Evolutionary conservation across 495 filamentous ascomycete species (phyloP), one percentile per base, ranked within the genome.

Genomic region (Hypoxylon subgilvum): DNA sequence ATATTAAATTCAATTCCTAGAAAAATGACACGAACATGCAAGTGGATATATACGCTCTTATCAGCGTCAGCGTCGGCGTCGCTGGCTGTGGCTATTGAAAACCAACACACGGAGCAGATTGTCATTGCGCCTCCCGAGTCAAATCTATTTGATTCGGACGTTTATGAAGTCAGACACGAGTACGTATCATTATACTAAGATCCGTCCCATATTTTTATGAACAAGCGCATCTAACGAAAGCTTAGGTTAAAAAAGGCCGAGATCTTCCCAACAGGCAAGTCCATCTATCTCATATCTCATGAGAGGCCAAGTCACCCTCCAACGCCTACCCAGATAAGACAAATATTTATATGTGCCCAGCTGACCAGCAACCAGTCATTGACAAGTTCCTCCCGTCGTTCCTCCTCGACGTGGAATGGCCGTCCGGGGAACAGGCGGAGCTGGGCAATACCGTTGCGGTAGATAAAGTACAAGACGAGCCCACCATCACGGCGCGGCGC

Each of bases 391-490:
- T 69, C 10, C 85, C 86, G 22, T 72, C 72, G 4, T 72, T 85
- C 50, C 68, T 74, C 54, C 62, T 89, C 22, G 61, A 74, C 12
- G 75, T 79, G 13, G 68, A 69, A 30, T 89, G 84, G 74, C 67
- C 79, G 0, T 67, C 72, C 0, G 66, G 74, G 27, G 61, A 78
- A 40, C 68, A 69, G n/a, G 72, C 77, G 22, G 69, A 68, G 2
- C 72, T 89, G 0, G 87, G 87, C n/a, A 89, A 89, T 69, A 81
- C 75, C 7, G 66, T 89, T 41, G 74, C 78, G 27, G 79, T 84
- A 0, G 63, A 72, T 3, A 62, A 79, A 2, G 74, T 83, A 6
- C 72, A 86, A 50, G 68, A 76, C 3, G 58, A 66, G 10, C 87
- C 87, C 0, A 48, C 67, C 4, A 67, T 88, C 54, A 69, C 64